phyloP scores from a whole-genome alignment of 169 alveolate genomes.

The Plasmodium fragile region DNA sequence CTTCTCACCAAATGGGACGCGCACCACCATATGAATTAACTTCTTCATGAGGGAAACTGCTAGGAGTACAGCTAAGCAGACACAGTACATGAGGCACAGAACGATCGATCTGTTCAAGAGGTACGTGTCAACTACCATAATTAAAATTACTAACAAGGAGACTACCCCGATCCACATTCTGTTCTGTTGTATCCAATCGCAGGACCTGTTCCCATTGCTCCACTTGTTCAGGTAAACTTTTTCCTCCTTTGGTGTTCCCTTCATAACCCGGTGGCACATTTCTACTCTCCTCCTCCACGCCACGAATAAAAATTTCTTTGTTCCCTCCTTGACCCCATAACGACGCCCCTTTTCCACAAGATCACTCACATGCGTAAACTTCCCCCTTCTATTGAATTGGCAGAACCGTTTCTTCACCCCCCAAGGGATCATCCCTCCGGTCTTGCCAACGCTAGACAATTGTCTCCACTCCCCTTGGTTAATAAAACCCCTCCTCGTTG shows the following conservation, averaged over 20 bases:
- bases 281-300: neutral
- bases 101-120: constrained; percentile 6
- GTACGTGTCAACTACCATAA: constrained; percentile 14
- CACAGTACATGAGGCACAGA: constrained; percentile 7
- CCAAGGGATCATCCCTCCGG: neutral
- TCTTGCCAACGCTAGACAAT: neutral
- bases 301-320: neutral
- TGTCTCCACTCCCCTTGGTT: neutral
- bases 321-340: neutral
- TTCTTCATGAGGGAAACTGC: constrained; percentile 5
- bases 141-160: constrained; percentile 17
- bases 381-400: neutral
- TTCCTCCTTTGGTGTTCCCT: neutral
- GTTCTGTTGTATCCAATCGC: neutral
- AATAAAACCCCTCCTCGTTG: neutral
- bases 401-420: neutral
- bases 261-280: neutral
- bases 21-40: constrained; percentile 19
- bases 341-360: neutral
- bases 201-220: constrained; percentile 5
- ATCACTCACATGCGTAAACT: neutral
- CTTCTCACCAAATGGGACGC: constrained; percentile 12
- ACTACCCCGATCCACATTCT: neutral
- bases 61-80: constrained; percentile 8
- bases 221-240: constrained; percentile 1